Base-by-base conservation (phyloP, 192 early-diverging fungal genomes). In the Geosiphon pyriformis region DNA sequence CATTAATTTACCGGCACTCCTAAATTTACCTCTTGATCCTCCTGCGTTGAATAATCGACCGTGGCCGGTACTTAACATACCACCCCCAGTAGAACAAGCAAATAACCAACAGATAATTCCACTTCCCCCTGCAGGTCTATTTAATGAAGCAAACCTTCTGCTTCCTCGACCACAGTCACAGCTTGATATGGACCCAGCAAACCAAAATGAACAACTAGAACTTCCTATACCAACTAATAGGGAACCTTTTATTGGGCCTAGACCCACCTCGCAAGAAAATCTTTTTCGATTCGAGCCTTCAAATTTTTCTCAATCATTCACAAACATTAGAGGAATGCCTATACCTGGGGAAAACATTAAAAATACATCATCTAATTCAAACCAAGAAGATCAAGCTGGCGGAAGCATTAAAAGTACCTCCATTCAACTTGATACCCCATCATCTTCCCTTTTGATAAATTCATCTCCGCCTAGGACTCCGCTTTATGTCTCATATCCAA, bases 1-100 rank as follows among this genome's bases (percentile, higher is more conserved):
- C 10, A 12, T n/a, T 48, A 48, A 12, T 48, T 29, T 31, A 12
- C 30, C 17, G 11, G 30, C 33, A 61, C 27, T 33, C 46, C 59
- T 33, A n/a, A 33, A 33, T 61, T 42, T 33, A 31, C 59, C 59
- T 22, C 25, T 34, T 61, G 59, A 35, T 35, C 33, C 59, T 15
- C 33, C 59, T 15, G 26, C 12, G 17, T 23, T 18, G 20, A 33
- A 42, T 61, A 42, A 42, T 26, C 29, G 34, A 8, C 25, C 46
- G 25, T 22, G 27, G 25, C 26, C 59, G 17, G 34, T 42, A 10
- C 23, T 42, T 15, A 42, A 61, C 22, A 33, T 61, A 25, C 33
- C 31, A 15, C 34, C 33, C n/a, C 7, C 53, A 1, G 30, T 26
- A 1, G 59, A 61, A 12, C 22, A 34, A 42, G 27, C 26, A 61